A percentile compares a stretch with the other conserved stretches of the same genome.
These are phyloP conservation scores for Tolypocladium inflatum DNA, from an alignment of 2,329 filamentous ascomycete genomes.

Conservation along the genomic window DNA sequence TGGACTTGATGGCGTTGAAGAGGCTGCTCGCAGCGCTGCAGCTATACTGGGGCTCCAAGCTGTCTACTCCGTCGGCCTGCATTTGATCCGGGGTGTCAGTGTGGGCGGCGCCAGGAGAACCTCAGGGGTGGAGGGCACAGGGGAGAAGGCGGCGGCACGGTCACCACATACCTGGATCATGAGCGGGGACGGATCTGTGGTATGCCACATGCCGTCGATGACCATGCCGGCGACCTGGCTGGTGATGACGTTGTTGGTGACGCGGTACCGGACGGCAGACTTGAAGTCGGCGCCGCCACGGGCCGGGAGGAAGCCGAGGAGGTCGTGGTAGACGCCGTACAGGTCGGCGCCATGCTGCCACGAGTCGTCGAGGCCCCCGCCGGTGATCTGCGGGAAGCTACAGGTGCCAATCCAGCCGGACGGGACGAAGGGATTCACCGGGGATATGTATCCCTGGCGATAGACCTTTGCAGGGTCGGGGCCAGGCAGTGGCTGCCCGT, in stretches of 20 bases:
- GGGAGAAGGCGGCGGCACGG: background rate
- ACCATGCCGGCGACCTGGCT: constrained; percentile 72
- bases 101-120: background rate
- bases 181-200: constrained; percentile 32
- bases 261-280: constrained; percentile 50
- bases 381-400: constrained; percentile 73
- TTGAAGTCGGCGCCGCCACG: constrained; percentile 31
- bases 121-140: background rate
- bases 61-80: constrained; percentile 51
- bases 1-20: constrained; percentile 34
- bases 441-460: constrained; percentile 54
- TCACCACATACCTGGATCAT: constrained; percentile 28
- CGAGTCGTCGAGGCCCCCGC: constrained; percentile 61
- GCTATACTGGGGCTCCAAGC: constrained; percentile 62
- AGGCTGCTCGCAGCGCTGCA: constrained; percentile 43
- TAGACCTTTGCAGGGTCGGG: constrained; percentile 46
- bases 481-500: constrained; percentile 46
- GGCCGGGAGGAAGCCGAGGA: constrained; percentile 57
- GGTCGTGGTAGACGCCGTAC: constrained; percentile 63
- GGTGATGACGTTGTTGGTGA: constrained; percentile 77
- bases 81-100: background rate
- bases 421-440: constrained; percentile 57
- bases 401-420: constrained; percentile 64
- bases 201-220: constrained; percentile 58
- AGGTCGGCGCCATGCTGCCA: constrained; percentile 70